phyloP scores from a whole-genome alignment of 495 filamentous ascomycete genomes.

The Xeromyces bisporus region DNA sequence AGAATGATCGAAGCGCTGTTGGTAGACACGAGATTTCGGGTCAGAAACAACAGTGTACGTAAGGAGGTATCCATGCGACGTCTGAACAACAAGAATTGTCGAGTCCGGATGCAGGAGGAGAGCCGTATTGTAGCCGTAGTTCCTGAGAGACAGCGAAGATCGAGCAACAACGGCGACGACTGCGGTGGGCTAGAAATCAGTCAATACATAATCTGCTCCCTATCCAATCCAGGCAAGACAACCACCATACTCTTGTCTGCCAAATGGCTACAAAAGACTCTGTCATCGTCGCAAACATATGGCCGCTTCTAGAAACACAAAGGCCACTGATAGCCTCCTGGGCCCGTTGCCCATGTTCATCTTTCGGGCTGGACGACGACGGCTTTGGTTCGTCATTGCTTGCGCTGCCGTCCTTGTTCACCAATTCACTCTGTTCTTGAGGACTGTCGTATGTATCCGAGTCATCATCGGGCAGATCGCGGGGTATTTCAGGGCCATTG shows the following conservation, averaged over 20 bases:
- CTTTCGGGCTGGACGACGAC: conserved; percentile 10
- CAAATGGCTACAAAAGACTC: conserved; percentile 68
- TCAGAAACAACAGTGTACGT: conserved; percentile 89
- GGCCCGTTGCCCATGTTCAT: conserved; percentile 21
- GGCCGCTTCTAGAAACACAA: conserved; percentile 62
- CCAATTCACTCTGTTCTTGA: conserved; percentile 1
- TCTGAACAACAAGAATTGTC: conserved; percentile 83
- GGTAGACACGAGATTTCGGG: conserved; percentile 65
- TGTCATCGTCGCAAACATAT: conserved; percentile 82
- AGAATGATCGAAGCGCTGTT: conserved; percentile 53
- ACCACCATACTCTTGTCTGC: conserved; percentile 69
- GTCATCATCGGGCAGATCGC: conserved; percentile 23
- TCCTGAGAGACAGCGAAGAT: conserved; percentile 56
- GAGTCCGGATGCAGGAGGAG: conserved; percentile 84
- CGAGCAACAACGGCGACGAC: conserved; percentile 73
- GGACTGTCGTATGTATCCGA: conserved; percentile 3
- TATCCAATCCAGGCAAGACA: conserved; percentile 1
- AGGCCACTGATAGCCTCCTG: conserved; percentile 54
- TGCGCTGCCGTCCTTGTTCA: conserved; percentile 3
- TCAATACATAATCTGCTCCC: conserved; percentile 16
- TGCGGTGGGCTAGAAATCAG: conserved; percentile 55
- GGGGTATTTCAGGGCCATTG: conserved; percentile 33
- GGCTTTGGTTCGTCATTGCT: conserved; percentile 4
- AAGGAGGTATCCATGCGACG: conserved; percentile 70
- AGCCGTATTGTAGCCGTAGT: conserved; percentile 71